Evolutionary conservation across 1,284 basidiomycete species (phyloP).

Genomic region (Trametes polyzona): DNA sequence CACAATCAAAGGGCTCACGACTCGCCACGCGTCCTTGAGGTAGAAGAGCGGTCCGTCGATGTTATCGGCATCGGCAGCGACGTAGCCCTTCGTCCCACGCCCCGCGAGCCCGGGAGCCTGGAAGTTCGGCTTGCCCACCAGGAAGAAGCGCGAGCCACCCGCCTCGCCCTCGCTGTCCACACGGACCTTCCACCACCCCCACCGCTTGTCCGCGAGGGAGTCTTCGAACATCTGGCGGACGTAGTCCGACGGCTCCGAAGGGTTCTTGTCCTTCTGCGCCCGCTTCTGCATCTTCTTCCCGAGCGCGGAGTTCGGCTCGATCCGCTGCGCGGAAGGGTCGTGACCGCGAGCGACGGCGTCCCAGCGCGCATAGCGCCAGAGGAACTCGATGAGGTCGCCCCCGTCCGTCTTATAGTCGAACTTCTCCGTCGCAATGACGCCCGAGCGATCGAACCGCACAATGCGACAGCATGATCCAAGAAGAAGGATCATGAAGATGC

Average conservation of each 20-base stretch:
- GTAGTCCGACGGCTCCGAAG: too few relatives aligned
- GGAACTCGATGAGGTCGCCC: background rate
- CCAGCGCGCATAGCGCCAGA: background rate
- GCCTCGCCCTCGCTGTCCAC: background rate
- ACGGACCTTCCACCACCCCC: too few relatives aligned
- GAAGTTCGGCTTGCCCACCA: constrained; percentile 11
- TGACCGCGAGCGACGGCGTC: background rate
- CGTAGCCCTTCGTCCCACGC: constrained; percentile 2
- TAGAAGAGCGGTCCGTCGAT: background rate
- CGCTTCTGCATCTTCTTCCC: background rate
- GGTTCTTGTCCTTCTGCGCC: background rate
- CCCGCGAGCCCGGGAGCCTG: constrained; percentile 1
- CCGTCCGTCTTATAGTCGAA: background rate
- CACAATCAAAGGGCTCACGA: background rate
- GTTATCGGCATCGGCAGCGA: background rate
- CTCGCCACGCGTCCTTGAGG: constrained; percentile 16
- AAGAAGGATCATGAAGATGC: too few relatives aligned
- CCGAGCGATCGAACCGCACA: background rate
- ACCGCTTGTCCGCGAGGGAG: too few relatives aligned
- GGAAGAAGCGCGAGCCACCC: background rate
- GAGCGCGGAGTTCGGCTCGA: background rate
- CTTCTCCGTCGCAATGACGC: background rate
- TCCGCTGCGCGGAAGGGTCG: background rate
- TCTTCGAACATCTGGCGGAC: too few relatives aligned
- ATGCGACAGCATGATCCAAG: background rate